Evolutionary conservation across 1,139 yeast genomes (phyloP), one percentile per base, ranked within the genome.

Genomic region (Wickerhamomyces sp.): DNA sequence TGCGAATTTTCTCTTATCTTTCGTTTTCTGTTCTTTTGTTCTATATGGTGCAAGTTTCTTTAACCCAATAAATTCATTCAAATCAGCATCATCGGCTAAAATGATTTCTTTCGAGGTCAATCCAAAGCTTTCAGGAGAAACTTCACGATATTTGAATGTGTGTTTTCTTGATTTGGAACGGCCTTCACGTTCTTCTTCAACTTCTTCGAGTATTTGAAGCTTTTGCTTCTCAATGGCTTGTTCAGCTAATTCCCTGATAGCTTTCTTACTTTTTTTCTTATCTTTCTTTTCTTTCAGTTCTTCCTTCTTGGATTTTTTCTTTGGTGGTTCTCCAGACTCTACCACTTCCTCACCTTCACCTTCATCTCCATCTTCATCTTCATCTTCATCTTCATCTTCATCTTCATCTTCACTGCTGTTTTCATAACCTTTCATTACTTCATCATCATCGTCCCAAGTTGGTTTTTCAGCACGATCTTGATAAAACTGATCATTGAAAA

Each of bases 1-100:
- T 31, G 90, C 78, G 44, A 76, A 85, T 65, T 88, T 87, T 57
- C 95, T 74, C 62, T 79, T 84, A 60, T 94, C 98, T 59, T 82
- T 87, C 52, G 73, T 65, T 49, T 81, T 72, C 51, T 75, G 70
- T 43, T 87, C 95, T 47, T 76, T 75, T 19, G 89, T 78, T 59
- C 97, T 77, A 61, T 86, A 94, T 21, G 97, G 92, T 0, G 97
- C 97, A 53, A 92, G 79, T 61, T 90, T 90, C 68, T 92, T 92
- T 51, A 94, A 68, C 13, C 97, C 95, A 46, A 88, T 82, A 56
- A 71, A 89, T 41, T 78, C 81, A 62, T 92, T 92, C 60, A 94
- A 72, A 39, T 84, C 86, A 45, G 75, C 72, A 59, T 94, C 98
- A 55, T 86, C 94, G 9, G 98, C 99, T 44, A 87, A 65, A 39